Conservation (phyloP, 2,329 filamentous ascomycete genomes). For the Apiospora malaysiana region DNA sequence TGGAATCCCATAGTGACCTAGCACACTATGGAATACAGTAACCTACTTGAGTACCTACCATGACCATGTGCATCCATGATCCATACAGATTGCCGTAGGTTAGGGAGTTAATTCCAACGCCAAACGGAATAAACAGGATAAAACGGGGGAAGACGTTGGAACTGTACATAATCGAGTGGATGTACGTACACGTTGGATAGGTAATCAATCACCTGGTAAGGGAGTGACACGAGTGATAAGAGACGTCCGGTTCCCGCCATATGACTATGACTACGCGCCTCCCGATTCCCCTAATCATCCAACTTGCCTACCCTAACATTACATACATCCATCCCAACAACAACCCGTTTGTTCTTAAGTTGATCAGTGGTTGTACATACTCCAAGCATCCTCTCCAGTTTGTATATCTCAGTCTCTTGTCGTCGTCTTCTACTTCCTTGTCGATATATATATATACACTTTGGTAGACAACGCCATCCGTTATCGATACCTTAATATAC, state of each 20-base stretch:
- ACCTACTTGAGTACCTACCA: no score
- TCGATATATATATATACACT: not conserved
- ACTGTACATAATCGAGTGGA: not conserved
- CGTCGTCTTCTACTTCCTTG: not conserved
- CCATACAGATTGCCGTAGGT: not conserved
- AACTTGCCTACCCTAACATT: constrained; percentile 3
- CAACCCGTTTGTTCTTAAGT: not conserved
- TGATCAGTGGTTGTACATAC: not conserved
- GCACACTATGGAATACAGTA: no score
- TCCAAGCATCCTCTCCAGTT: not conserved
- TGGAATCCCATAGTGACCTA: not conserved
- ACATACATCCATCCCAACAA: constrained; percentile 7
- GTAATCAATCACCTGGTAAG: not conserved
- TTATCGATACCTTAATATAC: constrained; percentile 13
- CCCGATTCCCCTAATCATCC: not conserved
- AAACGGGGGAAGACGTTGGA: not conserved
- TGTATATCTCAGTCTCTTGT: not conserved
- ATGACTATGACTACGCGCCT: constrained; percentile 9
- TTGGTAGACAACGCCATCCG: not conserved
- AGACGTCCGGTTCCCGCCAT: constrained; percentile 11
- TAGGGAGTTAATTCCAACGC: not conserved
- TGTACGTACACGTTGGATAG: not conserved
- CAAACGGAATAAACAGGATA: not conserved
- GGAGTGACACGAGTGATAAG: constrained; percentile 4
- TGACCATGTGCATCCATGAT: not conserved